Percentiles rank a stretch among this genome's conserved stretches.
Evolutionary conservation across 2,329 filamentous ascomycete genomes (phyloP).

Genomic region (Aureobasidium sp.): DNA sequence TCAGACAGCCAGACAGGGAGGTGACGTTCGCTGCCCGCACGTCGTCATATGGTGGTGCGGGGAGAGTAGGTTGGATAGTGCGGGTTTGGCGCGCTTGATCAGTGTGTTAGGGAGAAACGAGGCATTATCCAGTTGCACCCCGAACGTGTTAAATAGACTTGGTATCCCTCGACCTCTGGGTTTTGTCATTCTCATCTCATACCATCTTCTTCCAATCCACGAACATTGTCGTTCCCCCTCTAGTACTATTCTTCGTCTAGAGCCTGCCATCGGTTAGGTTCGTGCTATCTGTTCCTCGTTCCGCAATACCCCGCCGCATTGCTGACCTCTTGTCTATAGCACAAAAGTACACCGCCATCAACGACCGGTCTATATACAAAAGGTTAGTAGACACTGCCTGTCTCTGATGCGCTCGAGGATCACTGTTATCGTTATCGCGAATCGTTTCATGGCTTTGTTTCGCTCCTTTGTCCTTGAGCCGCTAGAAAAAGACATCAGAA

Average conservation of each 20-base stretch:
- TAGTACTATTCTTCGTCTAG: neutral
- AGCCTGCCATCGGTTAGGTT: neutral
- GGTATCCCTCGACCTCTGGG: neutral
- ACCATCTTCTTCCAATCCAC: neutral
- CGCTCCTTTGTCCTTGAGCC: constrained; percentile 7
- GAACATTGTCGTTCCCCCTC: neutral
- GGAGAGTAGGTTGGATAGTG: neutral
- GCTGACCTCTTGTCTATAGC: neutral
- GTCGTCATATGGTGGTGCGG: constrained; percentile 4
- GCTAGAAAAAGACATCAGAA: neutral
- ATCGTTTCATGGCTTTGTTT: neutral
- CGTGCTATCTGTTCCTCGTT: neutral
- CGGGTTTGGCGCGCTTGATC: neutral
- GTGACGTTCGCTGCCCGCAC: neutral
- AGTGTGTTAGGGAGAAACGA: neutral
- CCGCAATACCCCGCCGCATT: neutral
- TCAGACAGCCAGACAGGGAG: neutral
- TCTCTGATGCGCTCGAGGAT: neutral
- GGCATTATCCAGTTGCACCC: neutral
- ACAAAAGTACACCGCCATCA: neutral
- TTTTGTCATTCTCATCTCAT: neutral
- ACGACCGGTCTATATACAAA: neutral
- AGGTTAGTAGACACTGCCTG: neutral
- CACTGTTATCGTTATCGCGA: neutral
- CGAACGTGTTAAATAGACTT: constrained; percentile 8